Percentiles rank a stretch among this genome's conserved stretches.
These are phyloP conservation scores for Lipomyces sp. DNA, from an alignment of 805 yeast species.

Conservation along the genomic window DNA sequence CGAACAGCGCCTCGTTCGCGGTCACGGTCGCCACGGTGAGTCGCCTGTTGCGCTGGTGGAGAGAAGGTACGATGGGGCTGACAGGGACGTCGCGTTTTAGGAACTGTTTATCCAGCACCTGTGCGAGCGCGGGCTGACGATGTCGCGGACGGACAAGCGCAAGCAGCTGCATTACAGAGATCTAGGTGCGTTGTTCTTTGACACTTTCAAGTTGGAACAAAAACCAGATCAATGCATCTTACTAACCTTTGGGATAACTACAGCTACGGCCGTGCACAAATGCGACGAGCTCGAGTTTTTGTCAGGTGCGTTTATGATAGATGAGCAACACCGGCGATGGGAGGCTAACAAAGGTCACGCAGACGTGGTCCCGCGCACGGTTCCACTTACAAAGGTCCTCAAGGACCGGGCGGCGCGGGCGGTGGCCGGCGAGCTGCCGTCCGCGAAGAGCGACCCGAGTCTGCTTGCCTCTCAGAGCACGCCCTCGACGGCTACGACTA, in stretches of 20 bases:
- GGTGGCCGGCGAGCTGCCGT: neutral
- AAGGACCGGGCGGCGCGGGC: constrained; percentile 11
- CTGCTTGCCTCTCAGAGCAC: neutral
- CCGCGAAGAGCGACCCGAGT: constrained; percentile 2
- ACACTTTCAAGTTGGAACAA: too few relatives aligned
- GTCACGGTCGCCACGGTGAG: constrained; percentile 32
- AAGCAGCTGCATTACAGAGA: constrained; percentile 31
- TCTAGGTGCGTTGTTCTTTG: constrained; percentile 11
- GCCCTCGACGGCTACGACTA: too few relatives aligned
- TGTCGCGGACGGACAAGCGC: constrained; percentile 28
- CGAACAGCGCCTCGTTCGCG: constrained; percentile 31
- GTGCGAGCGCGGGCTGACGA: constrained; percentile 25
- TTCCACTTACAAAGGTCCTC: constrained; percentile 24
- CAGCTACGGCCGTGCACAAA: constrained; percentile 30
- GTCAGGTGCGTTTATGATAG: constrained; percentile 16
- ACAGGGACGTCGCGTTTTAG: constrained; percentile 2
- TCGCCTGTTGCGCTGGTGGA: neutral
- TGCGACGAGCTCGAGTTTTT: constrained; percentile 29
- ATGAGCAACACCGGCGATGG: too few relatives aligned
- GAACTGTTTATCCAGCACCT: constrained; percentile 30
- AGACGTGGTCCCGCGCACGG: constrained; percentile 29
- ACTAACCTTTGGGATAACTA: neutral
- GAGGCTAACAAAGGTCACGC: neutral
- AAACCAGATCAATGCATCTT: too few relatives aligned
- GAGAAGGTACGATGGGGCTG: neutral